A percentile compares a stretch with the other conserved stretches of the same genome.
phyloP scores from a whole-genome alignment of 2,329 filamentous ascomycete species.

The Botrytis hyacinthi region DNA sequence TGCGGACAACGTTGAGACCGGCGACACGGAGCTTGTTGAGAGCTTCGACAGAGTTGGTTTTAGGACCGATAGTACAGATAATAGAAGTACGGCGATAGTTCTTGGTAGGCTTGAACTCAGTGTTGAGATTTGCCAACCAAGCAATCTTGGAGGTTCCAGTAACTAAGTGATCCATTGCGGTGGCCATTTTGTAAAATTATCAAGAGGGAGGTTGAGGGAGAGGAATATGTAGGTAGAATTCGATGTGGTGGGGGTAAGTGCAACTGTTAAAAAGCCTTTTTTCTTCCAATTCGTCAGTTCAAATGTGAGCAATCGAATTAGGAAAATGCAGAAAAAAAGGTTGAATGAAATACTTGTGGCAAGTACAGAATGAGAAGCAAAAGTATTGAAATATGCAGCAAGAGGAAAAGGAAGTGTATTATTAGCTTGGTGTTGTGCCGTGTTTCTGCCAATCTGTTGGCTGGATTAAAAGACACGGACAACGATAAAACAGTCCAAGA shows the following conservation, averaged over 20 bases:
- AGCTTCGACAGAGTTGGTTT: conserved; percentile 97
- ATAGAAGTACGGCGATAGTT: conserved; percentile 97
- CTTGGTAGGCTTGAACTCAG: conserved; percentile 69
- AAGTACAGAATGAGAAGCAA: neutral
- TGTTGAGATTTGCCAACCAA: conserved; percentile 74
- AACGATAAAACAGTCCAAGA: conserved; percentile 5
- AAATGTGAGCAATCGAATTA: conserved; percentile 8
- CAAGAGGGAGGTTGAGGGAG: conserved; percentile 1
- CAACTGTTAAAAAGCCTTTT: conserved; percentile 10
- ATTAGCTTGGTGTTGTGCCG: neutral
- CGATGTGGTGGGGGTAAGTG: conserved; percentile 7
- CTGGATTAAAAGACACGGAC: conserved; percentile 6
- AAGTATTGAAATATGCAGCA: neutral
- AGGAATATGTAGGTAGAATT: conserved; percentile 13
- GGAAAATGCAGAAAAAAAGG: neutral
- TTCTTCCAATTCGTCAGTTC: conserved; percentile 6
- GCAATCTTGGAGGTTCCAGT: conserved; percentile 68
- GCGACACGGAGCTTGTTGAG: conserved; percentile 90
- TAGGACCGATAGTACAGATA: conserved; percentile 91
- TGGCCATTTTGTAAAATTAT: conserved; percentile 42
- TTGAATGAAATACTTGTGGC: neutral
- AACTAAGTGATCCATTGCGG: conserved; percentile 82
- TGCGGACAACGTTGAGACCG: conserved; percentile 97
- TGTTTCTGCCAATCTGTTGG: neutral
- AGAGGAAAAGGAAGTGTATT: too few relatives aligned